Conservation (phyloP, 306 rosid species). For the Vicia sativa region DNA sequence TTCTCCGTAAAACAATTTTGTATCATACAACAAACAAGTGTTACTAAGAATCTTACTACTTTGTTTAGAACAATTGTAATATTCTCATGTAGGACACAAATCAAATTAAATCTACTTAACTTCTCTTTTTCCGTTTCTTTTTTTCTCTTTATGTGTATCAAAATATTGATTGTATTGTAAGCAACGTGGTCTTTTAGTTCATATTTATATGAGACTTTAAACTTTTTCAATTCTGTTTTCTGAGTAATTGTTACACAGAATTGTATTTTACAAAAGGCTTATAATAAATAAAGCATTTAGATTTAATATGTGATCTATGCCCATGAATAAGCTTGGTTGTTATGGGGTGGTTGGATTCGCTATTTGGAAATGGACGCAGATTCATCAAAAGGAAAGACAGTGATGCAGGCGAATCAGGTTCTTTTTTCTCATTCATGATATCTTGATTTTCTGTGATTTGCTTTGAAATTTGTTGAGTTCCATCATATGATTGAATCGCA, state of each 20-base stretch:
- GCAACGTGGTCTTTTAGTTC: conserved; percentile 34
- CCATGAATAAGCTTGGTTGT: conserved; percentile 39
- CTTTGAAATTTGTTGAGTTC: conserved; percentile 5
- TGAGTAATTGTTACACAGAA: conserved; percentile 9
- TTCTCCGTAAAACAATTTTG: conserved; percentile 47
- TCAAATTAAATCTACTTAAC: conserved; percentile 34
- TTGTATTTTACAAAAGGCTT: background rate
- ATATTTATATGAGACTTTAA: conserved; percentile 25
- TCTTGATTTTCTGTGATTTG: background rate
- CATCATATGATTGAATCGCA: conserved; percentile 23
- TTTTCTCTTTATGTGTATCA: conserved; percentile 7
- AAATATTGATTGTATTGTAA: conserved; percentile 36
- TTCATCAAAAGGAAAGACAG: conserved; percentile 83
- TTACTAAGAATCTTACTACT: conserved; percentile 11
- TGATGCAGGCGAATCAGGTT: conserved; percentile 98
- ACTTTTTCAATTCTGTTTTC: conserved; percentile 16
- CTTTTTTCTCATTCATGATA: background rate
- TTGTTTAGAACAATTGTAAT: conserved; percentile 25
- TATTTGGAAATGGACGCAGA: conserved; percentile 51
- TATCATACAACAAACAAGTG: conserved; percentile 40
- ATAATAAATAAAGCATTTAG: background rate
- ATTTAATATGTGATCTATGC: conserved; percentile 46
- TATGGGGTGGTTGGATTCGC: conserved; percentile 71
- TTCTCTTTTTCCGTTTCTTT: conserved; percentile 23
- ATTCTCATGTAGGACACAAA: conserved; percentile 17